phyloP scores from a whole-genome alignment of 192 early-diverging fungal species.

The Mortierella hygrophila region DNA sequence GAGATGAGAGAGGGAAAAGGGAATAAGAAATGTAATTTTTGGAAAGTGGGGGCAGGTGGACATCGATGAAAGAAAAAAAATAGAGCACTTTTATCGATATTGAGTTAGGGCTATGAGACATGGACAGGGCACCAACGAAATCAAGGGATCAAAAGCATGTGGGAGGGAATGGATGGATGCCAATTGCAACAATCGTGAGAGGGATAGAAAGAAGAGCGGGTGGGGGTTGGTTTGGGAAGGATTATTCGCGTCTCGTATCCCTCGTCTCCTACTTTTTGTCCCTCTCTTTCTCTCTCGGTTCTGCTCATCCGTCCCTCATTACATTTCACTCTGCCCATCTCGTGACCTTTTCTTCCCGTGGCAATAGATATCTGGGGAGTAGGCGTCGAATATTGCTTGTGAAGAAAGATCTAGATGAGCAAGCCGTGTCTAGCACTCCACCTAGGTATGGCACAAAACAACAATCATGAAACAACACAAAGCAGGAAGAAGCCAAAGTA shows the following conservation, averaged over 20 bases:
- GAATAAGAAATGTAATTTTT: background rate
- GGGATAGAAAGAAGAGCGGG: background rate
- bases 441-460: no score
- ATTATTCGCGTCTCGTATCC: background rate
- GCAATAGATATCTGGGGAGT: background rate
- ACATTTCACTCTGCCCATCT: background rate
- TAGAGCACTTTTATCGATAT: background rate
- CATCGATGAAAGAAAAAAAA: background rate
- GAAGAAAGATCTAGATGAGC: background rate
- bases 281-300: no score
- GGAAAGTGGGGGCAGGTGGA: background rate
- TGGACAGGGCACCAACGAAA: background rate
- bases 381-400: background rate
- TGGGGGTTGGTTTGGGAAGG: background rate
- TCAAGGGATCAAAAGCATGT: background rate
- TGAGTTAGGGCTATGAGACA: background rate
- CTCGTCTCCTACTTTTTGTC: no score
- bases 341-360: background rate
- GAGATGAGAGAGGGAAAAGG: background rate
- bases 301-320: background rate
- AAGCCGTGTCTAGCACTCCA: no score
- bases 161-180: background rate
- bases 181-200: background rate
- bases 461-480: no score
- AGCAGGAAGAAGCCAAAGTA: no score